Percentiles rank a stretch among this genome's conserved stretches.
These are phyloP conservation scores for Meyerozyma sp. DNA, from an alignment of 1,139 yeast species.

Conservation along the genomic window DNA sequence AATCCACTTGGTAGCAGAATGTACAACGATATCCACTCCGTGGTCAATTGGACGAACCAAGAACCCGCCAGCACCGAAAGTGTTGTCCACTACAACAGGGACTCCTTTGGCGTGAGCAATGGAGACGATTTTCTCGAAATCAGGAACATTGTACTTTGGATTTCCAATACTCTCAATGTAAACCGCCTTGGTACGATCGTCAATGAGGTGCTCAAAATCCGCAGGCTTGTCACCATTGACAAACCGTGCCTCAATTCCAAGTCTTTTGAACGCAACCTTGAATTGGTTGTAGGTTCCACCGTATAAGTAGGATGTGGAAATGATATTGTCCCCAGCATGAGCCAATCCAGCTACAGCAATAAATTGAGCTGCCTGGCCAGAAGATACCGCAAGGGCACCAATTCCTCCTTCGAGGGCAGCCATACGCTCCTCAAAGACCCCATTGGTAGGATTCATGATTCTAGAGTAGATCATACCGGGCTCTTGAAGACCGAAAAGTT, in stretches of 20 bases:
- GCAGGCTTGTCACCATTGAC: conserved; percentile 72
- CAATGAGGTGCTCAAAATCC: conserved; percentile 68
- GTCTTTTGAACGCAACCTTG: conserved; percentile 83
- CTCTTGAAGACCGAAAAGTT: conserved; percentile 76
- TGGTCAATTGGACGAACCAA: conserved; percentile 77
- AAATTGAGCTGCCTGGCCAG: conserved; percentile 95
- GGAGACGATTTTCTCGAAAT: conserved; percentile 69
- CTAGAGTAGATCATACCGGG: conserved; percentile 87
- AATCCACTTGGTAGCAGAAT: conserved; percentile 97
- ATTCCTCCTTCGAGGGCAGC: conserved; percentile 92
- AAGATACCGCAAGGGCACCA: conserved; percentile 84
- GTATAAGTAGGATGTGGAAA: conserved; percentile 82
- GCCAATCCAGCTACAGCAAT: conserved; percentile 81
- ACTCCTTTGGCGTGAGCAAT: conserved; percentile 86
- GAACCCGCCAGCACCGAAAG: conserved; percentile 96
- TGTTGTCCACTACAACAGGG: conserved; percentile 93
- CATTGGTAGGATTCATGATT: conserved; percentile 88
- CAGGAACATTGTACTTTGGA: conserved; percentile 91
- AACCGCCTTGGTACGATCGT: conserved; percentile 81
- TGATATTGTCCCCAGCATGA: conserved; percentile 82
- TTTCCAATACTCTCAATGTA: conserved; percentile 91
- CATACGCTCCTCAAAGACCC: conserved; percentile 83
- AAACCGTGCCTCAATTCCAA: conserved; percentile 81
- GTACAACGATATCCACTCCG: conserved; percentile 83
- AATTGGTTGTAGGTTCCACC: conserved; percentile 97